Evolutionary conservation across 176 grass and related monocot genomes (phyloP), one percentile per base, ranked within the genome.

Genomic region (Hordeum vulgare): DNA sequence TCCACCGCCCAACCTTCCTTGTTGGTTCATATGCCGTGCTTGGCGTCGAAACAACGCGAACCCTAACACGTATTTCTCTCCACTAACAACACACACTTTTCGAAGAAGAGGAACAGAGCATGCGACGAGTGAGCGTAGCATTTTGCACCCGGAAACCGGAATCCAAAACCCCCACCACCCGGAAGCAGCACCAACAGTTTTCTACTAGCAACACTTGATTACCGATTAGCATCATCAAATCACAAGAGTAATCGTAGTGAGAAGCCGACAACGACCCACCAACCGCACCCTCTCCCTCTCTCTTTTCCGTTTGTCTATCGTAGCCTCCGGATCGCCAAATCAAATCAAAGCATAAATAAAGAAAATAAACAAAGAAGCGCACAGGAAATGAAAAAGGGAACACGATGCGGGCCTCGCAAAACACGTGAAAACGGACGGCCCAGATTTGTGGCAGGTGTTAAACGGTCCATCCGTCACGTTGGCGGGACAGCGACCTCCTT

Each of bases 391-490:
- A 15, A 12, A 58, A 44, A 17, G 0, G 7, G 35, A 47, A 17
- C 66, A 73, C 11, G 56, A 21, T 13, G 67, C 80, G 41, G 9
- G 15, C 72, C 72, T 85, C 78, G 71, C 72, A 18, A 45, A 86
- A 78, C 88, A 82, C 83, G 83, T 86, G 88, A 78, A 14, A 4
- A 41, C 23, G 83, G 79, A 82, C 83, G 88, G 73, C 35, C 15
- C 20, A 11, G 85, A 82, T 77, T 72, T 66, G 20, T 0, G 25
- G 20, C 88, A 90, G 88, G 88, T 82, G 61, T 90, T 45, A 78
- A 90, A 90, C 79, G 83, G 78, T 90, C 71, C 71, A 26, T 51
- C 71, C 3, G 7, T 27, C 69, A 72, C 69, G 69, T 45, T 72
- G 39, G 2, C 68, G 24, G 1, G 21, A 71, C 37, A 15, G 68